Percentiles rank a stretch among this genome's conserved stretches.
These are phyloP conservation scores for Aspergillus nidulans DNA, from an alignment of 495 filamentous ascomycete genomes.

Conservation along the genomic window DNA sequence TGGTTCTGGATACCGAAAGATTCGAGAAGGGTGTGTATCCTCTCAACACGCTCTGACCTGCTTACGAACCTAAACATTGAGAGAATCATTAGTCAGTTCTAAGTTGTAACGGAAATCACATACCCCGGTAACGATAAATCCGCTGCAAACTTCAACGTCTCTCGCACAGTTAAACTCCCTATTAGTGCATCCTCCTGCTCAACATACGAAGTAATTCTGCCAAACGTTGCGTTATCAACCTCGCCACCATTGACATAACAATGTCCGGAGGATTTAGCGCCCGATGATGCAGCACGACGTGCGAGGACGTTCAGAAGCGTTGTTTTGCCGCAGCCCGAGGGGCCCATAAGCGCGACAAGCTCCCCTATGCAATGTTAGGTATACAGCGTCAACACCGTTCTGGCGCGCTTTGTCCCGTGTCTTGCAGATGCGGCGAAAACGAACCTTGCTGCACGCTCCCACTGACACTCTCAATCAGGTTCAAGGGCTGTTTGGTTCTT, in stretches of 20 bases:
- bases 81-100: neutral
- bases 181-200: constrained; percentile 84
- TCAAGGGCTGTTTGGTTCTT: constrained; percentile 51
- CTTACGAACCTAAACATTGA: constrained; percentile 24
- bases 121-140: constrained; percentile 55
- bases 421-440: neutral
- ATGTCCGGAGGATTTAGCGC: constrained; percentile 43
- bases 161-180: constrained; percentile 68
- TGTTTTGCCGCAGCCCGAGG: constrained; percentile 72
- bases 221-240: constrained; percentile 26
- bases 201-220: constrained; percentile 63
- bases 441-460: constrained; percentile 30
- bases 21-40: constrained; percentile 52
- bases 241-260: constrained; percentile 55
- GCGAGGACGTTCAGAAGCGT: constrained; percentile 73
- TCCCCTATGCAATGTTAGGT: constrained; percentile 49
- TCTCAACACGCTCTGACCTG: constrained; percentile 46
- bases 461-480: constrained; percentile 34
- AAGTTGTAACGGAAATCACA: neutral
- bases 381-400: neutral
- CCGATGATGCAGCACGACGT: constrained; percentile 45
- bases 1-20: constrained; percentile 63
- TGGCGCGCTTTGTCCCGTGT: neutral
- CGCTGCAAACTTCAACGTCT: constrained; percentile 70
- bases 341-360: constrained; percentile 72